Conservation (phyloP, 2,329 filamentous ascomycete species). For the Cladosporium sp. region DNA sequence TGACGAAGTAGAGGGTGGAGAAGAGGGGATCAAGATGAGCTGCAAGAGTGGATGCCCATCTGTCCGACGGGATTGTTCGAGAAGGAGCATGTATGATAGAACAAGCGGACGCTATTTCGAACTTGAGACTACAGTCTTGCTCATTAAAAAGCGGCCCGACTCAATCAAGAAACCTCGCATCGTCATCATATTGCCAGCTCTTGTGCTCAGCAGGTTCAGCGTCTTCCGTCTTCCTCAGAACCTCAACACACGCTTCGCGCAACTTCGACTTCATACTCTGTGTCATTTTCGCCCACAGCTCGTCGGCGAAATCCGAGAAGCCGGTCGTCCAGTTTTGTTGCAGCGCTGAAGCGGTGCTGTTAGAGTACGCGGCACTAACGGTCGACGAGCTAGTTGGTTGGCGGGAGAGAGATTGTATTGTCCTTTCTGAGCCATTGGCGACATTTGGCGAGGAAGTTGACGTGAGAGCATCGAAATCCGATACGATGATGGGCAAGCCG, state of each 20-base stretch:
- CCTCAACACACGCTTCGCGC: slow-evolving; percentile 25
- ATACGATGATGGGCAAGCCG: slow-evolving; percentile 24
- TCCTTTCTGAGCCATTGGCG: background rate
- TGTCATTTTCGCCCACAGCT: slow-evolving; percentile 19
- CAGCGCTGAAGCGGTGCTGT: slow-evolving; percentile 5
- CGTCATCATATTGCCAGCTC: slow-evolving; percentile 24
- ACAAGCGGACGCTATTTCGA: too few relatives aligned
- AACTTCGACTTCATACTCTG: slow-evolving; percentile 23
- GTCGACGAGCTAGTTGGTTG: background rate
- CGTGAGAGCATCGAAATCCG: slow-evolving; percentile 19
- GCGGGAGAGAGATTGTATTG: background rate
- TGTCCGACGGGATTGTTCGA: too few relatives aligned
- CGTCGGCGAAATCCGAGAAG: slow-evolving; percentile 19
- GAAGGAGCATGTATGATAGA: too few relatives aligned
- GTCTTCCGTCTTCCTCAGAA: slow-evolving; percentile 26
- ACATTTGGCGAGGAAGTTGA: background rate
- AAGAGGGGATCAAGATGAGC: background rate
- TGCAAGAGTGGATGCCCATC: too few relatives aligned
- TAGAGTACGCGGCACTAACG: background rate
- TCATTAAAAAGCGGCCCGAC: too few relatives aligned
- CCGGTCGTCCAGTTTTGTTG: slow-evolving; percentile 11
- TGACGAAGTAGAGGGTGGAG: slow-evolving; percentile 21
- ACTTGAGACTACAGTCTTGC: too few relatives aligned
- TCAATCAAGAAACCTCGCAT: slow-evolving; percentile 29
- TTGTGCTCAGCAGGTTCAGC: slow-evolving; percentile 16